Conservation (phyloP, 768 basidiomycete species). For the Polyporus arcularius region DNA sequence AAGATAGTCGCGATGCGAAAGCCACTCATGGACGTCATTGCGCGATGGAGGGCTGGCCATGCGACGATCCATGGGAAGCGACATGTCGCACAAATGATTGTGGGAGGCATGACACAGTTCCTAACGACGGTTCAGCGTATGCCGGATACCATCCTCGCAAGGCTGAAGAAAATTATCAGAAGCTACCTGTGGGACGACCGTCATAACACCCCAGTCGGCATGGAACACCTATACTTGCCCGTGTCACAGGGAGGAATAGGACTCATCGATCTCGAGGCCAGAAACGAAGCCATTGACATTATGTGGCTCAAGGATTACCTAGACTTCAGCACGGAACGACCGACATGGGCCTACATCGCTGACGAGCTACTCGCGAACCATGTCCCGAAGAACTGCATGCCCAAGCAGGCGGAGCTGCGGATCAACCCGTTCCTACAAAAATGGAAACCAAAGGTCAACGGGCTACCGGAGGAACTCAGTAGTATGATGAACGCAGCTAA, state of each 20-base stretch:
- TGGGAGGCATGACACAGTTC: constrained; percentile 1
- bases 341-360: constrained; percentile 13
- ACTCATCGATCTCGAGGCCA: background rate
- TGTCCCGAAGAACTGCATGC: too few relatives aligned
- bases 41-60: background rate
- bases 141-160: constrained; percentile 8
- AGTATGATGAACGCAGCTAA: too few relatives aligned
- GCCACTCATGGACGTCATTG: too few relatives aligned
- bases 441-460: background rate
- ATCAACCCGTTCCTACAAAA: background rate
- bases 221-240: background rate
- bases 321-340: background rate
- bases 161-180: background rate
- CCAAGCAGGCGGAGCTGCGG: background rate
- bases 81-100: background rate
- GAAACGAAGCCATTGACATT: constrained; percentile 17
- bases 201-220: background rate
- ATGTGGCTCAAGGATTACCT: constrained; percentile 19
- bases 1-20: background rate
- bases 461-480: too few relatives aligned
- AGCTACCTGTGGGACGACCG: constrained; percentile 6
- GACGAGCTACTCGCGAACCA: background rate
- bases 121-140: constrained; percentile 24
- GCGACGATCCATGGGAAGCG: background rate
- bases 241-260: background rate